Evolutionary conservation across 116 monocot species (phyloP).

Genomic region (Zostera marina): DNA sequence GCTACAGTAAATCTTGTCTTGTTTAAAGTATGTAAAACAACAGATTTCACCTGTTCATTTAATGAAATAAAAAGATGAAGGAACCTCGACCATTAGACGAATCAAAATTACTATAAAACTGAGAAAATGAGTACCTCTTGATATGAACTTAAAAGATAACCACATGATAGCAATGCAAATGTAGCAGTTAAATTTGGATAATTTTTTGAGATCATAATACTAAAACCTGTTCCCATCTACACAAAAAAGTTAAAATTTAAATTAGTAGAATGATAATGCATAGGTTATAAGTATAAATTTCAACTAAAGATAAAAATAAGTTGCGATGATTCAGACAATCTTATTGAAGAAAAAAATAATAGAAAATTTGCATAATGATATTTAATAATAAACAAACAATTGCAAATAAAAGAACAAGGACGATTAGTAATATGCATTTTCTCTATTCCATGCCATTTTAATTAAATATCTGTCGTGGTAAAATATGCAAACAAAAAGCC

Average conservation of each 20-base stretch:
- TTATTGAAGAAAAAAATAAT: neutral
- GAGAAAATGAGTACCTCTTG: slow-evolving; percentile 42
- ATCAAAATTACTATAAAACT: neutral
- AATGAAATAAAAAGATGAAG: neutral
- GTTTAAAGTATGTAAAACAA: slow-evolving; percentile 87
- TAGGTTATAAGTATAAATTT: no score
- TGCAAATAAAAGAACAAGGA: neutral
- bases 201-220: slow-evolving; percentile 85
- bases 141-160: slow-evolving; percentile 89
- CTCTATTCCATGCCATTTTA: neutral
- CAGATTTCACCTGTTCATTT: slow-evolving; percentile 63
- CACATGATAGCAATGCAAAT: slow-evolving; percentile 80
- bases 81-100: neutral
- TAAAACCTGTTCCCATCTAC: slow-evolving; percentile 85
- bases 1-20: slow-evolving; percentile 81
- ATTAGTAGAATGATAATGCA: neutral
- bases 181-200: slow-evolving; percentile 73
- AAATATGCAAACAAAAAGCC: neutral
- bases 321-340: no score
- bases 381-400: neutral
- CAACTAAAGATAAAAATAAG: no score
- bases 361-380: neutral
- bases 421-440: no score
- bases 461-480: neutral
- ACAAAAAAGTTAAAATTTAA: neutral